phyloP scores from a whole-genome alignment of 2,329 filamentous ascomycete species.

The Aureobasidium namibiae region DNA sequence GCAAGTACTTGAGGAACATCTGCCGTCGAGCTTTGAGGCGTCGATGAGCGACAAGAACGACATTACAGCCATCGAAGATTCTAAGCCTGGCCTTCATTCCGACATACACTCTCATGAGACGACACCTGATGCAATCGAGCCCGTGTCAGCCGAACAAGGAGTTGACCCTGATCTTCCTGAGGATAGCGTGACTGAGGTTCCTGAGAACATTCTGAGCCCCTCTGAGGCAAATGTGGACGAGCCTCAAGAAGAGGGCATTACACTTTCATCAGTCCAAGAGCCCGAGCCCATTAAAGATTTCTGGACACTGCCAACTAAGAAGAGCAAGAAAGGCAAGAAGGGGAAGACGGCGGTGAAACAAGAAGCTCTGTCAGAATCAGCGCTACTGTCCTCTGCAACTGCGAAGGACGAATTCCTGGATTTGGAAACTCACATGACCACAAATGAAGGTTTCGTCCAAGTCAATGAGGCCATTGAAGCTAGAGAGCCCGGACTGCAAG shows the following conservation, averaged over 20 bases:
- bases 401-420: neutral
- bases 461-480: neutral
- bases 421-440: too few species aligned
- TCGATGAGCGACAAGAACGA: neutral
- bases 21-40: too few species aligned
- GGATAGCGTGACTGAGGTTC: neutral
- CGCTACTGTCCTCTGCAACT: neutral
- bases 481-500: neutral
- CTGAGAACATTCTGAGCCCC: neutral
- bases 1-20: neutral
- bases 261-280: neutral
- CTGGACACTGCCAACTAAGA: neutral
- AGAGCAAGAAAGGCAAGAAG: slow-evolving; percentile 24
- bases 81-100: neutral
- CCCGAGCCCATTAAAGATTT: neutral
- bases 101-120: neutral
- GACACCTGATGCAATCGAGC: too few species aligned
- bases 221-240: neutral
- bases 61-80: neutral
- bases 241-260: neutral
- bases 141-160: neutral
- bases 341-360: slow-evolving; percentile 11
- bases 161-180: neutral
- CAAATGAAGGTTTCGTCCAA: neutral
- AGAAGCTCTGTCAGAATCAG: neutral